These are phyloP conservation scores for Psilocybe sp. DNA, from an alignment of 768 basidiomycete genomes.

Conservation along the genomic window DNA sequence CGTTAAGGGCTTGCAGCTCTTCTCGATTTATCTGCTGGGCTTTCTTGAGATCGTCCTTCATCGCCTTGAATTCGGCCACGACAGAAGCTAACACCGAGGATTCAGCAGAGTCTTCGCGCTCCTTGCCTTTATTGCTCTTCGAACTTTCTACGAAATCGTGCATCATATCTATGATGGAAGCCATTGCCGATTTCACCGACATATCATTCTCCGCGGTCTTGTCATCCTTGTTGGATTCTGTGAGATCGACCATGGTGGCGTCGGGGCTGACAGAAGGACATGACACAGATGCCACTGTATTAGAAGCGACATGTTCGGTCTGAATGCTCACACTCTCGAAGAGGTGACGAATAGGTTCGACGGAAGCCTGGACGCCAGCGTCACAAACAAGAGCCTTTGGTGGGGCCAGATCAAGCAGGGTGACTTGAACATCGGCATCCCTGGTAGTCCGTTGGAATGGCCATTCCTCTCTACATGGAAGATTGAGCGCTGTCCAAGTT, in stretches of 20 bases:
- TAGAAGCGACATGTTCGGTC: background rate
- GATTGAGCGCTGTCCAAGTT: conserved; percentile 5
- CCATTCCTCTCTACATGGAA: background rate
- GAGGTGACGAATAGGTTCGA: background rate
- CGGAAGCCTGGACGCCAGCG: conserved; percentile 1
- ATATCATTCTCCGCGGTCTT: background rate
- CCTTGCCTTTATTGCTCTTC: conserved; percentile 13
- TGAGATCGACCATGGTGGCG: conserved; percentile 11
- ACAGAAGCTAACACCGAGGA: conserved; percentile 12
- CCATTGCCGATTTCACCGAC: conserved; percentile 15
- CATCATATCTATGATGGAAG: conserved; percentile 20
- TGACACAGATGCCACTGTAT: background rate
- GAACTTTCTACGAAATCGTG: conserved; percentile 14
- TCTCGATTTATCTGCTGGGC: conserved; percentile 7
- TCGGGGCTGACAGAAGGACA: conserved; percentile 7
- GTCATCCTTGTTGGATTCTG: background rate
- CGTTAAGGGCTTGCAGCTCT: conserved; percentile 8
- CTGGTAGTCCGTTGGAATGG: background rate
- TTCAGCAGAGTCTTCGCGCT: conserved; percentile 7
- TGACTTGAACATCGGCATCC: conserved; percentile 5
- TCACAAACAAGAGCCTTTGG: background rate
- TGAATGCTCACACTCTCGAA: conserved; percentile 1
- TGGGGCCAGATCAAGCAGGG: background rate
- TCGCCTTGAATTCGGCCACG: conserved; percentile 13
- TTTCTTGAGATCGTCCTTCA: conserved; percentile 16